phyloP scores from a whole-genome alignment of 2,329 filamentous ascomycete species.

The Aspergillus jensenii region DNA sequence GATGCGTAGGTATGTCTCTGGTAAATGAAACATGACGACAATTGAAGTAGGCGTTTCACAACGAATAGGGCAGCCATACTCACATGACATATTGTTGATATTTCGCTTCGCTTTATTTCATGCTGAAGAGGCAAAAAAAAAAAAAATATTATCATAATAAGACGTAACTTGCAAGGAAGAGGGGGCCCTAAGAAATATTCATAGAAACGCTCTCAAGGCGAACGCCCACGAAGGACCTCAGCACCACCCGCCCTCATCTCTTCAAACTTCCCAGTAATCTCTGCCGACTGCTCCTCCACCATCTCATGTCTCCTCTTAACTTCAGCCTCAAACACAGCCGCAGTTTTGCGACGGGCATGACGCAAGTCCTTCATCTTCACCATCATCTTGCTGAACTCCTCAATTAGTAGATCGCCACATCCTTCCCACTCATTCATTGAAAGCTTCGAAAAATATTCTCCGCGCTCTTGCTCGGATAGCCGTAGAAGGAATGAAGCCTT shows the following conservation, averaged over 20 bases:
- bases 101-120: not conserved
- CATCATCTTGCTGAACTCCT: conserved; percentile 53
- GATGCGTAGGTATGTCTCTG: not conserved
- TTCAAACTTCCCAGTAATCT: conserved; percentile 51
- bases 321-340: conserved; percentile 55
- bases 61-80: not conserved
- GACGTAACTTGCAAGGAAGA: not conserved
- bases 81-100: not conserved
- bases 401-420: conserved; percentile 61
- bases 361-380: conserved; percentile 53
- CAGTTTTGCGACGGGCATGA: conserved; percentile 54
- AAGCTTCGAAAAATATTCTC: conserved; percentile 53
- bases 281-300: conserved; percentile 50
- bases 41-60: not conserved
- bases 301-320: conserved; percentile 53
- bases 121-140: not conserved
- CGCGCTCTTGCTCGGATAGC: conserved; percentile 42
- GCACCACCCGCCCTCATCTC: conserved; percentile 57
- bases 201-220: conserved; percentile 17
- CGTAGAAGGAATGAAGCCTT: conserved; percentile 39
- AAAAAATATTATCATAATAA: not conserved
- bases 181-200: not conserved
- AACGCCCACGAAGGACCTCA: conserved; percentile 50
- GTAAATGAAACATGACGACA: not conserved
- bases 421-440: conserved; percentile 60